phyloP scores from a whole-genome alignment of 2,329 filamentous ascomycete species.

The Epichloe bromicola region DNA sequence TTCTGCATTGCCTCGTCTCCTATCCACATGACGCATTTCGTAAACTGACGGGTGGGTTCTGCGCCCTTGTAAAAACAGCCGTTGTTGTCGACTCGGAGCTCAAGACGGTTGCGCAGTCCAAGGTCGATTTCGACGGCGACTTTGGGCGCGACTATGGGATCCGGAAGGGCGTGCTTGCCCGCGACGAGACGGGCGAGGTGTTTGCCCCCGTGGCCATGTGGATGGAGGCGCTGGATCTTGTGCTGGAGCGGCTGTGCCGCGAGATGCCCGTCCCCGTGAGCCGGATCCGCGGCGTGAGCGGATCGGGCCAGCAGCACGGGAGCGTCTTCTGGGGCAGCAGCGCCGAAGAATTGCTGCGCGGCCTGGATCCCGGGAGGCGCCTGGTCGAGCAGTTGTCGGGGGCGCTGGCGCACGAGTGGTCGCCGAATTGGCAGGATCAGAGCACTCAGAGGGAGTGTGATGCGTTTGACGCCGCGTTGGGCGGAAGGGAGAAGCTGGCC shows the following conservation, averaged over 20 bases:
- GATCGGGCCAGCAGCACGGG: conserved; percentile 93
- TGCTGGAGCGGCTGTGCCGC: conserved; percentile 58
- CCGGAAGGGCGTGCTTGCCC: conserved; percentile 75
- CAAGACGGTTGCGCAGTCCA: conserved; percentile 69
- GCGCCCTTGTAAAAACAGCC: conserved; percentile 46
- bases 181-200: conserved; percentile 73
- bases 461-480: conserved; percentile 64
- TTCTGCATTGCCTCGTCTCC: conserved; percentile 40
- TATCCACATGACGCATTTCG: background rate
- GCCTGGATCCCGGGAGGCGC: conserved; percentile 44
- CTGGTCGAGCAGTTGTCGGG: conserved; percentile 60
- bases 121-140: conserved; percentile 91
- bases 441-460: conserved; percentile 91
- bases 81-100: conserved; percentile 77
- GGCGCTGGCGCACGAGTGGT: conserved; percentile 73
- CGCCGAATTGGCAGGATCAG: conserved; percentile 96
- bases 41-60: background rate
- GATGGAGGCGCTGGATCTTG: conserved; percentile 83
- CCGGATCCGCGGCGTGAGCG: conserved; percentile 69
- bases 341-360: conserved; percentile 51
- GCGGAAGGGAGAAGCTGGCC: conserved; percentile 55
- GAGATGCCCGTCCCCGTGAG: conserved; percentile 52
- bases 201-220: conserved; percentile 89
- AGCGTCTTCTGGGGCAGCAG: conserved; percentile 82
- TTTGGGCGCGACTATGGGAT: conserved; percentile 60